These are phyloP conservation scores for Wickerhamiella vanderwaltii DNA, from an alignment of 805 yeast genomes.

Conservation along the genomic window DNA sequence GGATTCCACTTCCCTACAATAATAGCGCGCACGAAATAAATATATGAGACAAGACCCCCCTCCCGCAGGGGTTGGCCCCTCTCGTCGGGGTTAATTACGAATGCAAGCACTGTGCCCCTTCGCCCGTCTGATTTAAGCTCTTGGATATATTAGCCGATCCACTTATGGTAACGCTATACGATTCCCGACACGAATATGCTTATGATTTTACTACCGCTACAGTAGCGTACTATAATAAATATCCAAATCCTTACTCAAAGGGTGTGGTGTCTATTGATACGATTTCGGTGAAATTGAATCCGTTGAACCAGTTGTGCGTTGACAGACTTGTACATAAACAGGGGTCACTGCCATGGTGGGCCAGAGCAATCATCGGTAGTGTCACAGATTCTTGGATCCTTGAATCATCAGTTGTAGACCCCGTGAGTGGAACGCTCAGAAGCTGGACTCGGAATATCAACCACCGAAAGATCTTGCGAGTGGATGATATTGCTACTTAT, in stretches of 20 bases:
- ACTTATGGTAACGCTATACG: no score
- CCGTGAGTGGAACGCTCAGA: conserved; percentile 38
- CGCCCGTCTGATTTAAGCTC: no score
- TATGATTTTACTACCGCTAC: conserved; percentile 59
- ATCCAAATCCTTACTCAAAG: conserved; percentile 64
- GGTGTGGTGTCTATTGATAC: conserved; percentile 83
- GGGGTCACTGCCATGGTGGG: conserved; percentile 73
- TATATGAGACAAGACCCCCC: no score
- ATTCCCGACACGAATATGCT: conserved; percentile 42
- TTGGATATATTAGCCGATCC: no score
- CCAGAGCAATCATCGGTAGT: conserved; percentile 59
- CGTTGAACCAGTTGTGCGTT: conserved; percentile 52
- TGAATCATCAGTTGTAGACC: conserved; percentile 66
- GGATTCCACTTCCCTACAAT: no score
- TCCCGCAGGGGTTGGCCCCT: no score
- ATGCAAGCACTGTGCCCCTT: no score
- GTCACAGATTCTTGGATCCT: conserved; percentile 68
- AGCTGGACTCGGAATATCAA: conserved; percentile 77
- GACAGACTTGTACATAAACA: conserved; percentile 64
- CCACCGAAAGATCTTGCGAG: conserved; percentile 62
- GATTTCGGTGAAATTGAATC: conserved; percentile 45
- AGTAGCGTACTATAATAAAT: conserved; percentile 62
- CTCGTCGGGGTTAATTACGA: no score
- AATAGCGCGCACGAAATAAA: no score
- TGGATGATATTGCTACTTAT: conserved; percentile 66